Evolutionary conservation across 352 stramenopile genomes (phyloP), one percentile per base, ranked within the genome.

Genomic region (Phytophthora sansomeana): DNA sequence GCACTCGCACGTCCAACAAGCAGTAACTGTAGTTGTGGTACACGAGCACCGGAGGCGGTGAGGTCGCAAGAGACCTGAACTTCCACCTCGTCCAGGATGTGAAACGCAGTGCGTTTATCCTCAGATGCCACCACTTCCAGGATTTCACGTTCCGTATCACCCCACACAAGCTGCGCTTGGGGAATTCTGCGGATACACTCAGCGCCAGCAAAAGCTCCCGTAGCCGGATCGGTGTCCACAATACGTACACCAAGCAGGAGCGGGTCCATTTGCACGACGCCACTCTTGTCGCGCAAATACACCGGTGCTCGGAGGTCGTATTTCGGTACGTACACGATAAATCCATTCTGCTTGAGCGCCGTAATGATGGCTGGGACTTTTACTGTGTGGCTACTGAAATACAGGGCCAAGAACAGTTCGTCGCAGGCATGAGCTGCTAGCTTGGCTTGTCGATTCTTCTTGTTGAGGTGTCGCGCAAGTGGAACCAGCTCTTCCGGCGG

Each of bases 231-330:
- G 3, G 81, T 86, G 32, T 93, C 80, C 6, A 87, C 74, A 51
- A 91, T 86, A 33, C 76, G 83, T 21, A 93, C 80, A n/a, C 78
- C 81, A 36, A 88, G 83, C 51, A 93, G 64, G 49, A 90, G 50
- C 10, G 87, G 83, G 16, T 96, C 79, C 56, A 96, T 84, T 60
- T 98, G 92, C 24, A 98, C 80, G 38, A 85, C 71, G 28, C 91
- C 89, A 42, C 89, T 85, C 52, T 80, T 90, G 68, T 98, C 93
- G 24, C 81, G 81, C 19, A 98, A 76, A 74, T 97, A 98, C 33
- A 98, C 91, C 11, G 93, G 92, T 3, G 85, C 91, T 47, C 91
- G 90, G 21, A 98, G 63, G 59, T 98, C 93, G 66, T 98, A 98
- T 43, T 89, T 87, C 8, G 95, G 95, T 13, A 98, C 73, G 72